These are phyloP conservation scores for Marsdenia floribunda DNA, from an alignment of 257 asterid genomes.

Conservation along the genomic window DNA sequence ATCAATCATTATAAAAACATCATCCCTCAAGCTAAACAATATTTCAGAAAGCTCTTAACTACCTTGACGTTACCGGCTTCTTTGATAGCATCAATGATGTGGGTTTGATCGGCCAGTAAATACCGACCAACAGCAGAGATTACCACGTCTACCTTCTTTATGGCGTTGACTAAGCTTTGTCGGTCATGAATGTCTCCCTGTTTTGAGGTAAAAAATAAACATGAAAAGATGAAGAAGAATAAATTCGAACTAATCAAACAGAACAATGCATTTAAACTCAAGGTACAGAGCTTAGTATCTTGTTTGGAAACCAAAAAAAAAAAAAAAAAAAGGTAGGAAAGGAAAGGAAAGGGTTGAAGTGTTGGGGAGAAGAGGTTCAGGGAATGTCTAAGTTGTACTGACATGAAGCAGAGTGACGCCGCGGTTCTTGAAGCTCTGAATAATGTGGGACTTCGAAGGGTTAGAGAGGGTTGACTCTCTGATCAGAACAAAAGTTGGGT, in stretches of 20 bases:
- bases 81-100: constrained; percentile 29
- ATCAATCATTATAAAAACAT: not conserved
- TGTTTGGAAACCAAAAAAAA: no score
- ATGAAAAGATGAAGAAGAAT: no score
- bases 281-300: no score
- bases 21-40: not conserved
- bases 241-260: not conserved
- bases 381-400: not conserved
- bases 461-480: constrained; percentile 37
- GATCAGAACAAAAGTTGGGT: constrained; percentile 39
- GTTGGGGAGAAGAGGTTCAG: not conserved
- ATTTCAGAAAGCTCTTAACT: constrained; percentile 10
- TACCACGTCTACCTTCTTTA: constrained; percentile 39
- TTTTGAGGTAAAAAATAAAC: not conserved
- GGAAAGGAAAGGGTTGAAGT: not conserved
- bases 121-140: constrained; percentile 22
- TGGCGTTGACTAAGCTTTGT: constrained; percentile 21
- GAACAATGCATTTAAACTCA: not conserved
- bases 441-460: constrained; percentile 34
- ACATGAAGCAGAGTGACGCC: constrained; percentile 41
- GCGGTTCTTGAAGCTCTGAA: constrained; percentile 36
- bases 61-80: constrained; percentile 36
- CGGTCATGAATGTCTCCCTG: constrained; percentile 31
- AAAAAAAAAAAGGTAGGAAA: not conserved
- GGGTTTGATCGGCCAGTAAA: constrained; percentile 20